A percentile compares a stretch with the other conserved stretches of the same genome.
Evolutionary conservation across 2,329 filamentous ascomycete genomes (phyloP).

Genomic region (Immersiporthe knoxdaviesiana): DNA sequence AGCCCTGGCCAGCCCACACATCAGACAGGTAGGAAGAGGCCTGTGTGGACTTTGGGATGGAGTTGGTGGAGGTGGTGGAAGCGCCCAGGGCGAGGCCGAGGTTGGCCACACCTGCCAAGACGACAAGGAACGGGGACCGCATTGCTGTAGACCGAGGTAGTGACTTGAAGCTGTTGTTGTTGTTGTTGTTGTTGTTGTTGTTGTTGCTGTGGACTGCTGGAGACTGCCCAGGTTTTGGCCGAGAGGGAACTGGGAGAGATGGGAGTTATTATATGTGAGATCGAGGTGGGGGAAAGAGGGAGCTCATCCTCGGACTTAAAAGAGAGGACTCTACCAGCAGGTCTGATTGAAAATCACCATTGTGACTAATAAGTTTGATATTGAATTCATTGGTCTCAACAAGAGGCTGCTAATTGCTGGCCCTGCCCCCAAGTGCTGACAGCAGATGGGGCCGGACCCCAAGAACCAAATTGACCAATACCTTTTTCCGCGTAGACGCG

Average conservation of each 20-base stretch:
- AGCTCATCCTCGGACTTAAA: no score
- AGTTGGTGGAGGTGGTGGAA: conserved; percentile 7
- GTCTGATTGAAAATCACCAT: no score
- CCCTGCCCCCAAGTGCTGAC: not conserved
- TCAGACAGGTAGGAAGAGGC: conserved; percentile 16
- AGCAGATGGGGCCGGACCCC: not conserved
- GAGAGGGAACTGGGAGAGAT: not conserved
- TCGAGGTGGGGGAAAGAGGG: no score
- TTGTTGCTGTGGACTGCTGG: not conserved
- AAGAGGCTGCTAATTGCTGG: not conserved
- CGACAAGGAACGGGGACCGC: not conserved
- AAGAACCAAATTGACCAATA: not conserved
- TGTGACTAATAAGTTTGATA: no score
- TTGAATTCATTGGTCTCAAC: no score
- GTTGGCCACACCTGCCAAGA: conserved; percentile 20
- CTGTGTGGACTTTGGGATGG: conserved; percentile 22
- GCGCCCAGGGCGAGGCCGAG: conserved; percentile 19
- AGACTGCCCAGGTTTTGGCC: not conserved
- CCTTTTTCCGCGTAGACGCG: not conserved
- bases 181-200: not conserved
- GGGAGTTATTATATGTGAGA: no score
- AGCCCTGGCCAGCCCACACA: conserved; percentile 9
- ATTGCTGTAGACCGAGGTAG: not conserved
- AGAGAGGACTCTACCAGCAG: no score
- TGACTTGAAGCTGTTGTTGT: not conserved